Conservation (phyloP, 352 stramenopile species). For the Phytopythium oedochilum region DNA sequence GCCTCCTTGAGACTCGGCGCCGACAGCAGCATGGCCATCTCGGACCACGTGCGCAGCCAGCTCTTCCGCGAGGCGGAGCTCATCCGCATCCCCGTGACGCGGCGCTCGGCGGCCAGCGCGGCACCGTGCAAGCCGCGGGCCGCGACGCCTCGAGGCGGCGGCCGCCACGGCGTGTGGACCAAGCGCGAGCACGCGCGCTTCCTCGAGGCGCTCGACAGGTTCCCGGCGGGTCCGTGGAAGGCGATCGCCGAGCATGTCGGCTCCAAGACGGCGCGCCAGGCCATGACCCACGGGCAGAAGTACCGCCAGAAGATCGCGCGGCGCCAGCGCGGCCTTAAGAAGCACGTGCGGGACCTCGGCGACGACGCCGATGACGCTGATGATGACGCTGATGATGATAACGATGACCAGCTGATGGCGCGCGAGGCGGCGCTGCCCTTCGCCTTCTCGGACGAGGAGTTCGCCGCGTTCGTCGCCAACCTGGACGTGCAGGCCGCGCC, state of each 20-base stretch:
- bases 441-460: constrained; percentile 19
- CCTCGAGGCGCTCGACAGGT: constrained; percentile 42
- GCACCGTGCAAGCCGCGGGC: constrained; percentile 8
- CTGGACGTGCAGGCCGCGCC: constrained; percentile 16
- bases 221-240: constrained; percentile 43
- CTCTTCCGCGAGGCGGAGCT: constrained; percentile 19
- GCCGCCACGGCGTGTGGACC: constrained; percentile 31
- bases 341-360: constrained; percentile 24
- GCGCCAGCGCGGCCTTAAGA: constrained; percentile 33
- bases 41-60: constrained; percentile 26
- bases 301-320: constrained; percentile 77
- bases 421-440: constrained; percentile 14
- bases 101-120: constrained; percentile 1
- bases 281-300: constrained; percentile 92
- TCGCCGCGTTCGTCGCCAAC: constrained; percentile 17
- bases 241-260: constrained; percentile 43
- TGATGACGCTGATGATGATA: not conserved
- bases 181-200: constrained; percentile 40
- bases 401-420: constrained; percentile 3
- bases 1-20: no score
- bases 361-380: constrained; percentile 15
- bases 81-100: constrained; percentile 28
- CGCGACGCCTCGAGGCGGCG: not conserved
- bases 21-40: constrained; percentile 41
- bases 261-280: constrained; percentile 80